Evolutionary conservation across 108 stramenopile species (phyloP).

Genomic region (Conticribra weissflogii): DNA sequence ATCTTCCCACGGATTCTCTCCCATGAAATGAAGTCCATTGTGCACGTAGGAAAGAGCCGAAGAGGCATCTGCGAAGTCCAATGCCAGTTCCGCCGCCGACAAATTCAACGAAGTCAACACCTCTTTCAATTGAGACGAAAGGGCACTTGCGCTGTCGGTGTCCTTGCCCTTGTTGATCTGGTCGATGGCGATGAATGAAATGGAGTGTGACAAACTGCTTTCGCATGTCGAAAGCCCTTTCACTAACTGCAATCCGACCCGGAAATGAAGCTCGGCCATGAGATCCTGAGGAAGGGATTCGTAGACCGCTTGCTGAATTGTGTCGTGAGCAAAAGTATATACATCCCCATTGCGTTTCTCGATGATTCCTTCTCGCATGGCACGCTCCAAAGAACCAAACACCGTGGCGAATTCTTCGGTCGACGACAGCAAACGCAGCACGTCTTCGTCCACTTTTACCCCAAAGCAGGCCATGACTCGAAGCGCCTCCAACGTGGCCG

Average conservation of each 20-base stretch:
- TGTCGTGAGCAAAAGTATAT: conserved; percentile 27
- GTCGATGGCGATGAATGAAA: background rate
- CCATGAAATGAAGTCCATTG: background rate
- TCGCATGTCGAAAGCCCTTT: background rate
- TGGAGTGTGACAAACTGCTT: background rate
- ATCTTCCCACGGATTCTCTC: background rate
- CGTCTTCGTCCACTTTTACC: conserved; percentile 7
- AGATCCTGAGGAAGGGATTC: background rate
- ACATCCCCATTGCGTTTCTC: conserved; percentile 4
- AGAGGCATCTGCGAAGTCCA: background rate
- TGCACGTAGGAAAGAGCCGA: background rate
- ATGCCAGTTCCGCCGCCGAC: background rate
- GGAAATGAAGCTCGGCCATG: background rate
- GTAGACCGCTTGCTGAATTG: background rate
- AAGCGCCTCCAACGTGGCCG: background rate
- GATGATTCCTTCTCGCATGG: conserved; percentile 11
- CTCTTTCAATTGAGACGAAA: background rate
- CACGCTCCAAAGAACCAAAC: background rate
- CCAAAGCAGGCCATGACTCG: conserved; percentile 22
- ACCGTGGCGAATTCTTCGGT: background rate
- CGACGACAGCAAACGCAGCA: background rate
- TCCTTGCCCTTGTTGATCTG: background rate
- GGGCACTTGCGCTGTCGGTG: background rate
- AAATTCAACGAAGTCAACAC: background rate
- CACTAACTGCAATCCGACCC: background rate